These are phyloP conservation scores for Lathyrus oleraceus DNA, from an alignment of 306 rosid genomes.

Conservation along the genomic window DNA sequence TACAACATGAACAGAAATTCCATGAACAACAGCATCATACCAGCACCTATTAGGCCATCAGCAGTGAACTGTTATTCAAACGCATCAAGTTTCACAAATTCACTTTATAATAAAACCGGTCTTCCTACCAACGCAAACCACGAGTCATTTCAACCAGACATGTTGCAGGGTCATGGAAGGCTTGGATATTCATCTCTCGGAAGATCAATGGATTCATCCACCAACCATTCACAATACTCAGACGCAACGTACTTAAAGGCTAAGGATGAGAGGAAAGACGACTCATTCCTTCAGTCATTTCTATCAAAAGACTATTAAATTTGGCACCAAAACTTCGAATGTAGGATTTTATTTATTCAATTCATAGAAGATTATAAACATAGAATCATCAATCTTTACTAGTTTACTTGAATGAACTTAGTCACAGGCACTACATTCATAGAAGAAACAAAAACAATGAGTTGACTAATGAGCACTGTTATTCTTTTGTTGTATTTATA, in stretches of 20 bases:
- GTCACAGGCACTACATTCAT: constrained; percentile 16
- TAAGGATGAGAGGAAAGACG: constrained; percentile 54
- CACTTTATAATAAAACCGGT: constrained; percentile 34
- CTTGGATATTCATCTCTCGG: constrained; percentile 32
- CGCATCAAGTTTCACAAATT: constrained; percentile 38
- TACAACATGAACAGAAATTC: constrained; percentile 44
- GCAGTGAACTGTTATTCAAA: constrained; percentile 39
- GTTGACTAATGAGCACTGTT: constrained; percentile 16
- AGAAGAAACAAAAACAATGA: constrained; percentile 19
- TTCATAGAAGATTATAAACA: constrained; percentile 31
- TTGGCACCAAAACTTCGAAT: constrained; percentile 6
- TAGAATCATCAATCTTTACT: constrained; percentile 23
- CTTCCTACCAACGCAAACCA: constrained; percentile 39
- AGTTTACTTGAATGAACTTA: constrained; percentile 18
- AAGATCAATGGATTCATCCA: constrained; percentile 28
- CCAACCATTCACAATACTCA: constrained; percentile 37
- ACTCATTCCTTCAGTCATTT: constrained; percentile 47
- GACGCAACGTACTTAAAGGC: constrained; percentile 37
- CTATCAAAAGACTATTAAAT: constrained; percentile 43
- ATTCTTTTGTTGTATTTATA: constrained; percentile 51
- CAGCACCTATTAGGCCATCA: constrained; percentile 56
- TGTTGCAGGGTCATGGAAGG: constrained; percentile 40
- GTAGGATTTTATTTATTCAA: constrained; percentile 34
- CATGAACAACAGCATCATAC: constrained; percentile 27
- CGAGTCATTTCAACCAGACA: constrained; percentile 41